Percentiles rank a stretch among this genome's conserved stretches.
phyloP scores from a whole-genome alignment of 2,329 filamentous ascomycete genomes.

The Onygenales sp. region DNA sequence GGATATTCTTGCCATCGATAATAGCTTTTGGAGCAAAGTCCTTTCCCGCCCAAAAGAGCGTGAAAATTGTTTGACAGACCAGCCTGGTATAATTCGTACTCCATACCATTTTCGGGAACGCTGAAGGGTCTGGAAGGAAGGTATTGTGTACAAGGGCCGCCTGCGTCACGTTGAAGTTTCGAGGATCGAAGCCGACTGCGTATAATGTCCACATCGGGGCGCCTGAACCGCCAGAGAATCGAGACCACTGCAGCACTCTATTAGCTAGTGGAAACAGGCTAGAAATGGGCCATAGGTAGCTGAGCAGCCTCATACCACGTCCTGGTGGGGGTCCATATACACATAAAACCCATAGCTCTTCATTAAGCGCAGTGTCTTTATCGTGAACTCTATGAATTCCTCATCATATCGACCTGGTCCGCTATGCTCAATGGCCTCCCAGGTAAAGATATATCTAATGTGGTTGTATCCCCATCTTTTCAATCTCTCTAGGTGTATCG shows the following conservation, averaged over 20 bases:
- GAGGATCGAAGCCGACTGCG: constrained; percentile 81
- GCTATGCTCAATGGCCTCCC: constrained; percentile 94
- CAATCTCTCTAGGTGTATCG: constrained; percentile 74
- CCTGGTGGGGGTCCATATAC: constrained; percentile 98
- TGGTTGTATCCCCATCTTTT: constrained; percentile 92
- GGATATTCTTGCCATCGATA: constrained; percentile 89
- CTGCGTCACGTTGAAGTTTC: constrained; percentile 74
- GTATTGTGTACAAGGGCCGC: constrained; percentile 93
- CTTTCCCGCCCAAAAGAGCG: constrained; percentile 80
- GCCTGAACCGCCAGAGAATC: constrained; percentile 87
- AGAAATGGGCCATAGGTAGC: neutral
- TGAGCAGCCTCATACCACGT: constrained; percentile 54
- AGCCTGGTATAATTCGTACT: constrained; percentile 91
- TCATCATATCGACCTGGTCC: constrained; percentile 91
- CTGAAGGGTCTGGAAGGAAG: constrained; percentile 63
- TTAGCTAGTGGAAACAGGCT: constrained; percentile 14
- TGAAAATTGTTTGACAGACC: constrained; percentile 83
- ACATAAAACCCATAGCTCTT: constrained; percentile 90
- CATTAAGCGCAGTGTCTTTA: constrained; percentile 70
- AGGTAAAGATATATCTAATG: constrained; percentile 93
- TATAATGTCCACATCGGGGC: constrained; percentile 98
- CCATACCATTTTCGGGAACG: constrained; percentile 99
- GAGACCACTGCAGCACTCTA: constrained; percentile 61
- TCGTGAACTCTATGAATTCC: constrained; percentile 84
- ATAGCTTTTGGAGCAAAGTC: constrained; percentile 95